Percentiles rank a stretch among this genome's conserved stretches.
phyloP scores from a whole-genome alignment of 75 land plant genomes.

The Isoetes taiwanensis region DNA sequence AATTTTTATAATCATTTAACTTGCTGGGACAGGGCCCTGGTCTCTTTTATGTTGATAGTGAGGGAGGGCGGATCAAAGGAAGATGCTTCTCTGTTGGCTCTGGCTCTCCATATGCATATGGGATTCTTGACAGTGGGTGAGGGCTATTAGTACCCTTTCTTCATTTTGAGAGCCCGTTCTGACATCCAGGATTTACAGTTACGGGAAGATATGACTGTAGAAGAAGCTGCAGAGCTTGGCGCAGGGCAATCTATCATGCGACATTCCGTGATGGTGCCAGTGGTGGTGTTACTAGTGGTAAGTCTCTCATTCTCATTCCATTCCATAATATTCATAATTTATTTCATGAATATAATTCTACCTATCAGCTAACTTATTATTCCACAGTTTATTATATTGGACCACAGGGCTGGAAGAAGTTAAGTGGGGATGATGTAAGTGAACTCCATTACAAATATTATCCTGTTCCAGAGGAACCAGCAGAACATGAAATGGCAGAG shows the following conservation, averaged over 20 bases:
- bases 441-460: conserved; percentile 85
- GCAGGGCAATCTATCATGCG: conserved; percentile 90
- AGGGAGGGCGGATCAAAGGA: conserved; percentile 89
- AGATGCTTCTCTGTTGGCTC: conserved; percentile 89
- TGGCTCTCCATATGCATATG: conserved; percentile 92
- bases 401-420: conserved; percentile 78
- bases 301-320: neutral
- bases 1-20: neutral
- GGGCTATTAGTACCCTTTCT: neutral
- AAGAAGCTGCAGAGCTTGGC: conserved; percentile 87
- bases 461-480: conserved; percentile 39
- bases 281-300: conserved; percentile 96
- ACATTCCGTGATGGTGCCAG: conserved; percentile 96
- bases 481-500: conserved; percentile 77
- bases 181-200: conserved; percentile 46
- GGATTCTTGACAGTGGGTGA: conserved; percentile 83
- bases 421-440: conserved; percentile 82
- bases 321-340: too few relatives aligned
- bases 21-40: conserved; percentile 70
- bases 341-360: too few relatives aligned
- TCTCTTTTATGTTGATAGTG: conserved; percentile 88
- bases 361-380: too few relatives aligned
- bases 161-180: neutral
- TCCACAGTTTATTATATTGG: conserved; percentile 74
- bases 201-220: conserved; percentile 61